These are phyloP conservation scores for Diaporthe sp. DNA, from an alignment of 2,329 filamentous ascomycete species.

Conservation along the genomic window DNA sequence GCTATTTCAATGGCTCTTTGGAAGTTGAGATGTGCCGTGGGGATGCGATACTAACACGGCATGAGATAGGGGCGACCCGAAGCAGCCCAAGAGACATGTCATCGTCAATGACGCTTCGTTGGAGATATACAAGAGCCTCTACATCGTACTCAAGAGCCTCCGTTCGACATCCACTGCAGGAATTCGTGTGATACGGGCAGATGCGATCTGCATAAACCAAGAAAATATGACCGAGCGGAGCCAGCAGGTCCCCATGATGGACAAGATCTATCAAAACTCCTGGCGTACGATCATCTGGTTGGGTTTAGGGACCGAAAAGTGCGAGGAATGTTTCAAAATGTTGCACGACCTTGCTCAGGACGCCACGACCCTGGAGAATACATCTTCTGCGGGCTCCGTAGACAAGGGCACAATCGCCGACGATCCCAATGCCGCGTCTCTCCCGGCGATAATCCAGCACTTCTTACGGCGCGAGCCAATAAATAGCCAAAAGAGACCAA, in stretches of 20 bases:
- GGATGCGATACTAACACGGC: not conserved
- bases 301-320: not conserved
- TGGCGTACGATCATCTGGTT: not conserved
- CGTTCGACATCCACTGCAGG: not conserved
- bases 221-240: not conserved
- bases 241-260: conserved; percentile 3
- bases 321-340: not conserved
- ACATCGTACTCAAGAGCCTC: not conserved
- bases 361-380: not conserved
- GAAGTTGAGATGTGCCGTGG: not conserved
- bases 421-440: not conserved
- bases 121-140: not conserved
- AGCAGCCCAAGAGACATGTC: not conserved
- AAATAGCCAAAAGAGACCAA: not conserved
- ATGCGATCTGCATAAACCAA: conserved; percentile 4
- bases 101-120: conserved; percentile 2
- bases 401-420: not conserved
- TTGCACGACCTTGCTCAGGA: conserved; percentile 1
- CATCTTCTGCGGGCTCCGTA: not conserved
- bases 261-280: not conserved
- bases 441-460: not conserved
- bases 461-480: not conserved
- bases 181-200: not conserved
- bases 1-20: not conserved
- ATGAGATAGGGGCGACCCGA: not conserved